Evolutionary conservation across 352 stramenopile genomes (phyloP), one percentile per base, ranked within the genome.

Genomic region (Elongisporangium senticosum): DNA sequence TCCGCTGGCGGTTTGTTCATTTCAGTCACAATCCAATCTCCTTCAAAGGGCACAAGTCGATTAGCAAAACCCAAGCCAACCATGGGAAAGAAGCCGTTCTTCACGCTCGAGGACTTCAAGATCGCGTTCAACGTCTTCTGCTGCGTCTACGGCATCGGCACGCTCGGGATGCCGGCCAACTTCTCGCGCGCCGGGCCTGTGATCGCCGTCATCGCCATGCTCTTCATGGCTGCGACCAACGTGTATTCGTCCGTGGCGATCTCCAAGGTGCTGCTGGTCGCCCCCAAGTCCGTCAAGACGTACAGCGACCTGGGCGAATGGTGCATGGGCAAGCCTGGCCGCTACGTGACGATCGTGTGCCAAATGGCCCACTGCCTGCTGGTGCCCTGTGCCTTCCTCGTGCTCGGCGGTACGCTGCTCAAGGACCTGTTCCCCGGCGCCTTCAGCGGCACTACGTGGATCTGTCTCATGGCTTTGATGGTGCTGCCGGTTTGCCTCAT

Each of bases 91-190:
- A 14, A 43, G 33, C 33, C 74, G 56, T 77, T 71, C 53, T 82
- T 87, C 61, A 87, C 74, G 17, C 57, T 62, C n/a, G 78, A 88
- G 43, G 77, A 87, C 58, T 53, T 78, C 53, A 88, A 88, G 57
- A 85, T 81, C 55, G 68, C 65, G 28, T 83, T 83, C 63, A 83
- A 79, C 61, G 77, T 83, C 67, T 80, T 83, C 61, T 88, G 78
- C 58, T 79, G 69, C 47, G 76, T 88, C 26, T 88, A 83, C 48
- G 78, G 78, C 53, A 85, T 89, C 52, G 79, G 79, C 24, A 87
- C 79, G 49, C 69, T 89, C 6, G 74, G 77, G 22, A 63, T 89
- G 11, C 77, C 79, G n/a, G 78, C 71, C 55, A 89, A 86, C 61
- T 89, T 83, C 59, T 69, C 78, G 15, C 78, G 78, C n/a, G 79